phyloP scores from a whole-genome alignment of 306 rosid species.

The Sindora glabra region DNA sequence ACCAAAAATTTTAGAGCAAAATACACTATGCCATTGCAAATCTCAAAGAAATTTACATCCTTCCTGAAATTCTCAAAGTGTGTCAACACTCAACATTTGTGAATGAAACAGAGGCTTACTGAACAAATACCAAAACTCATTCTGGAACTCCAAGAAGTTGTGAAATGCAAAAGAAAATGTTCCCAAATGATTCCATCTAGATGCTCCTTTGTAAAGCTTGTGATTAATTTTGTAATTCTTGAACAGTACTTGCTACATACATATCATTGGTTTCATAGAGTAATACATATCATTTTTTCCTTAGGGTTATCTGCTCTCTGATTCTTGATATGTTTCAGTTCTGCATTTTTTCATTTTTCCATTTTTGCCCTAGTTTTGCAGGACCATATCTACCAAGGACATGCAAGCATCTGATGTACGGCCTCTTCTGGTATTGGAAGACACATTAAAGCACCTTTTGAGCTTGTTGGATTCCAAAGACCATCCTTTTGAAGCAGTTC shows the following conservation, averaged over 20 bases:
- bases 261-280: not conserved
- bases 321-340: not conserved
- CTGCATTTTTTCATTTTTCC: slow-evolving; percentile 5
- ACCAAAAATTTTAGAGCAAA: too few species aligned
- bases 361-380: slow-evolving; percentile 63
- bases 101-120: not conserved
- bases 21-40: not conserved
- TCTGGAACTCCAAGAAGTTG: not conserved
- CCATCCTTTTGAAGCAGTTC: slow-evolving; percentile 68
- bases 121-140: not conserved
- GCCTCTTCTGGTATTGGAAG: slow-evolving; percentile 67
- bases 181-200: too few species aligned
- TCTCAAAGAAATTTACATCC: not conserved
- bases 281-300: not conserved
- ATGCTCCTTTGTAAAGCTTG: not conserved
- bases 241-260: not conserved
- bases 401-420: slow-evolving; percentile 70
- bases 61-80: not conserved
- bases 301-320: not conserved
- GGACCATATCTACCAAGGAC: slow-evolving; percentile 58
- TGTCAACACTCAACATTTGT: not conserved
- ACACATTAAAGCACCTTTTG: slow-evolving; percentile 54
- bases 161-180: not conserved
- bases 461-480: slow-evolving; percentile 48
- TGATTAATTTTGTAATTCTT: not conserved